Base-by-base conservation (phyloP, 2,329 filamentous ascomycete genomes). In the Xenoacremonium recifei region DNA sequence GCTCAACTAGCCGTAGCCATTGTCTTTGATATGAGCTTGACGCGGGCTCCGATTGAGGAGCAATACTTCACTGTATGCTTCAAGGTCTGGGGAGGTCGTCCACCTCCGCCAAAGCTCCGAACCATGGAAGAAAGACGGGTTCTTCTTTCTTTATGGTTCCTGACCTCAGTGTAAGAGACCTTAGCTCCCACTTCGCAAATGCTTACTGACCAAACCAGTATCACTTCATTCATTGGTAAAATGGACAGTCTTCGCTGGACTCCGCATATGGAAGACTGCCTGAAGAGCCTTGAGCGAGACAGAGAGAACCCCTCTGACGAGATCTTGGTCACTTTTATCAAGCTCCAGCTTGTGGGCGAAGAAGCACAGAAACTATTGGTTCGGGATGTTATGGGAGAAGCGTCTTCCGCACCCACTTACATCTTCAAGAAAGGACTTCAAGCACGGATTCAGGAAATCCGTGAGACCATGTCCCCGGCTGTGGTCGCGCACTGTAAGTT, bases 211-310 rank as follows among this genome's bases (percentile, higher is more conserved):
- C 2, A 31, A 3, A 9, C 5, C 40, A 70, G 64, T 44, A 58
- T 60, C 42, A 58, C 64, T 35, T 63, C 55, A 3, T 72, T 65
- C 39, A 62, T 77, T 12, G 70, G 69, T 18, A 70, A 71, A 34
- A 66, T 71, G 37, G 77, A 82, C 39, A 53, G 69, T 2, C 63
- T 84, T 36, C 67, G 65, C 3, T 85, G 80, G 80, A 81, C 73
- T 1, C 50, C 72, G 2, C 72, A 80, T 38, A 73, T 84, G 66
- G 78, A 82, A 21, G 77, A 82, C 25, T 77, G 72, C 25, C 62
- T 84, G 1, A 59, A 67, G 4, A 49, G 68, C 2, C 61, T 85
- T 0, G 62, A 66, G 4, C 61, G 68, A 13, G 61, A 68, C 2
- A 67, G 66, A 6, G 74, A 81, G 41, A 66, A 65, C 18, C 62